These are phyloP conservation scores for Penicillium sp. DNA, from an alignment of 2,329 filamentous ascomycete species.

Conservation along the genomic window DNA sequence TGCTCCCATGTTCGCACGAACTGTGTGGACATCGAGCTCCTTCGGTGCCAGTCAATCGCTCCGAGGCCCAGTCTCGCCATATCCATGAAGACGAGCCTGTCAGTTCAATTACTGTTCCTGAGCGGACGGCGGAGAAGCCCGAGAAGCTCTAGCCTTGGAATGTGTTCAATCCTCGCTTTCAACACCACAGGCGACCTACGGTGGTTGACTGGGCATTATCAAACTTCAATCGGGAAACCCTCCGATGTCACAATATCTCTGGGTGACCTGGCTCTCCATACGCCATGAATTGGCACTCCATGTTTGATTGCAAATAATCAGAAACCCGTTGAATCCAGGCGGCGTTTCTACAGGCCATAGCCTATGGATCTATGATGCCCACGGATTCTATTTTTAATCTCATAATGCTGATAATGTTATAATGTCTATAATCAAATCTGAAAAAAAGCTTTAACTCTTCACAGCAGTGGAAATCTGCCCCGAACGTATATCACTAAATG, in stretches of 20 bases:
- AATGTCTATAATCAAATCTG: neutral
- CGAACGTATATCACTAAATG: neutral
- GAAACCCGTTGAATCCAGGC: neutral
- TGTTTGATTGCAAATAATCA: neutral
- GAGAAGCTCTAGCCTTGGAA: neutral
- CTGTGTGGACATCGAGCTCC: conserved; percentile 7
- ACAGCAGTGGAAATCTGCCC: neutral
- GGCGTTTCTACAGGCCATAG: neutral
- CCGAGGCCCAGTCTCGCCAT: neutral
- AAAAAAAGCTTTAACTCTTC: neutral
- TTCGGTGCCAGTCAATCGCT: conserved; percentile 6
- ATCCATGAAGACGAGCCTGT: conserved; percentile 6
- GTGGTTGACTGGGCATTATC: neutral
- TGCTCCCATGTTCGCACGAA: conserved; percentile 11
- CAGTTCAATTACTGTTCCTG: conserved; percentile 17
- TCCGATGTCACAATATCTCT: too few relatives aligned
- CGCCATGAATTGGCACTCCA: neutral
- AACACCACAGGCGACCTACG: neutral
- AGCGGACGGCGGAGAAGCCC: conserved; percentile 4
- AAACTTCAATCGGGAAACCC: neutral
- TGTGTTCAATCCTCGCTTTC: neutral
- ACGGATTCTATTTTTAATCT: neutral
- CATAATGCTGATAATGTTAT: neutral
- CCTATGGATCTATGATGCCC: neutral
- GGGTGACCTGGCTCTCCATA: neutral